Conservation (phyloP, 1,284 basidiomycete species). For the Ceratobasidium sp. region DNA sequence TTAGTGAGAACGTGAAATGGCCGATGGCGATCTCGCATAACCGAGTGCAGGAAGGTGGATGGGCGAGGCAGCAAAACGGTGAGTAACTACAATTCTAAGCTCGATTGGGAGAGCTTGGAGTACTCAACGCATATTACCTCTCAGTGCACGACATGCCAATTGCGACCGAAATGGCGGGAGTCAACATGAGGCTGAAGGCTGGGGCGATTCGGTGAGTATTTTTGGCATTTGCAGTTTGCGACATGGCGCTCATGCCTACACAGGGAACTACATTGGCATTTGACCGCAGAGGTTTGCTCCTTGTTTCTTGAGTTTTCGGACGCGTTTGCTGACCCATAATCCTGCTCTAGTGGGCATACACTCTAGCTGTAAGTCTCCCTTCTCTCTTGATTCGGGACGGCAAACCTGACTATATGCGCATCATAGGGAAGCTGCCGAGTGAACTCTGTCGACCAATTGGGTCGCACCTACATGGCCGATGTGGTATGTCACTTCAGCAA, state of each 20-base stretch:
- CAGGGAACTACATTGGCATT: slow-evolving; percentile 56
- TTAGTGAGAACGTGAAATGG: slow-evolving; percentile 53
- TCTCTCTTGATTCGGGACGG: no score
- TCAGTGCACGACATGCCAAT: slow-evolving; percentile 51
- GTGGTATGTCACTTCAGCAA: slow-evolving; percentile 60
- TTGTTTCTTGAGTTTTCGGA: not conserved
- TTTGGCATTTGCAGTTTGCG: not conserved
- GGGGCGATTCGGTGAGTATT: slow-evolving; percentile 68
- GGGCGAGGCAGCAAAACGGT: slow-evolving; percentile 53
- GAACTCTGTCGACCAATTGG: slow-evolving; percentile 70
- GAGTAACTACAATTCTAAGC: slow-evolving; percentile 25
- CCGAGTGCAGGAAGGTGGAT: slow-evolving; percentile 55
- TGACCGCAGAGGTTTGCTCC: slow-evolving; percentile 49
- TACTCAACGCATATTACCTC: not conserved
- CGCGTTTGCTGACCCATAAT: slow-evolving; percentile 51
- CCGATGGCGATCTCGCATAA: slow-evolving; percentile 55
- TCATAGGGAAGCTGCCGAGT: slow-evolving; percentile 72
- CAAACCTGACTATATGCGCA: not conserved
- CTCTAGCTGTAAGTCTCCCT: slow-evolving; percentile 49
- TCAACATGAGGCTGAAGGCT: slow-evolving; percentile 51
- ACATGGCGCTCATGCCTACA: slow-evolving; percentile 20
- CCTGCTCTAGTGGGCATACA: not conserved
- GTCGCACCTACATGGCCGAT: slow-evolving; percentile 72
- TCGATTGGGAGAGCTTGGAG: no score
- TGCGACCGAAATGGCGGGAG: slow-evolving; percentile 50